Conservation (phyloP, 495 filamentous ascomycete genomes). For the Neurospora discreta region DNA sequence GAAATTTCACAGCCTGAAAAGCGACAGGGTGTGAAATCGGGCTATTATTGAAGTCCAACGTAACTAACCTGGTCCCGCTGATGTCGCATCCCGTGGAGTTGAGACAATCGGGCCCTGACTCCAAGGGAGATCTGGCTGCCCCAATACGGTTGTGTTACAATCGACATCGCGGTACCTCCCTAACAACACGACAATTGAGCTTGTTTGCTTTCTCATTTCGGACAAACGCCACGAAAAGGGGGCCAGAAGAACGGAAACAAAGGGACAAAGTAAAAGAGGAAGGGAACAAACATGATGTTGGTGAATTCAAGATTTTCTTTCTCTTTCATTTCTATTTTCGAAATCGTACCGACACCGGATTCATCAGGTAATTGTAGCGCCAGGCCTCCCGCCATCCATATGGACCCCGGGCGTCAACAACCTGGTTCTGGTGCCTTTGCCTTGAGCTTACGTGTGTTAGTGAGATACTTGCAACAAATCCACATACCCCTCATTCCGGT, state of each 20-base stretch:
- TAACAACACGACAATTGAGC: not conserved
- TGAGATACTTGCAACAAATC: not conserved
- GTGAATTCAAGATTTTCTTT: not conserved
- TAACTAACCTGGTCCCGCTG: not conserved
- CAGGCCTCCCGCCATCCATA: not conserved
- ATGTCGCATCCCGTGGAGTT: not conserved
- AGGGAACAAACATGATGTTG: not conserved
- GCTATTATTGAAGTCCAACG: not conserved
- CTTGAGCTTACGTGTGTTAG: not conserved
- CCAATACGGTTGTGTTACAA: not conserved
- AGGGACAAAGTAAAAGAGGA: not conserved
- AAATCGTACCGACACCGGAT: not conserved
- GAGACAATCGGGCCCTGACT: not conserved
- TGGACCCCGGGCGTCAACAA: not conserved
- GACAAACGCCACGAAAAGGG: not conserved
- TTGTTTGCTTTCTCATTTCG: not conserved
- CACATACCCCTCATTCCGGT: not conserved
- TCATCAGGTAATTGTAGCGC: not conserved
- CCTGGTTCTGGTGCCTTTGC: not conserved
- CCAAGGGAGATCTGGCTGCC: not conserved
- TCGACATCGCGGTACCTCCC: not conserved
- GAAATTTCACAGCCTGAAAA: not conserved
- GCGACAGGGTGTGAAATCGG: not conserved
- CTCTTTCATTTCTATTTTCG: not conserved
- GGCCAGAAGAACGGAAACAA: not conserved